Percentiles rank a stretch among this genome's conserved stretches.
phyloP scores from a whole-genome alignment of 257 asterid species.

The Solanum ossicruentum region DNA sequence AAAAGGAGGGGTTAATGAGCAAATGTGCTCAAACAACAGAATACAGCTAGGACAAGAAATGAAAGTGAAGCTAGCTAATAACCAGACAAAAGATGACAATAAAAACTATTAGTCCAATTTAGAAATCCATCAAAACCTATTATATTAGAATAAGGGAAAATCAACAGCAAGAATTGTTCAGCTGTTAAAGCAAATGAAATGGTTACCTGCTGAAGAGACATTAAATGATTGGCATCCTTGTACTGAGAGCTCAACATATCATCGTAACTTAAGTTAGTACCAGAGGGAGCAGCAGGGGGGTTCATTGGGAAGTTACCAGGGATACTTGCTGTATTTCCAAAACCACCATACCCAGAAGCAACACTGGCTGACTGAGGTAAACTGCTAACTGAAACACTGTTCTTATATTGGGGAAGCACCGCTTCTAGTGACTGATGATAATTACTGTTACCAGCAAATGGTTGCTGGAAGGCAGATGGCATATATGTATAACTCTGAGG shows the following conservation, averaged over 20 bases:
- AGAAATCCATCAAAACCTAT: not conserved
- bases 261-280: constrained; percentile 41
- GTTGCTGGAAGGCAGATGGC: constrained; percentile 76
- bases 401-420: constrained; percentile 53
- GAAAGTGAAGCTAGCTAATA: not conserved
- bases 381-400: constrained; percentile 46
- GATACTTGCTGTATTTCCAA: constrained; percentile 29
- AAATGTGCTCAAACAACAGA: not conserved
- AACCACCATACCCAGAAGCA: constrained; percentile 61
- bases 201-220: constrained; percentile 70
- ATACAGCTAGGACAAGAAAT: not conserved
- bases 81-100: not conserved
- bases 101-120: not conserved
- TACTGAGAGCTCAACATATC: constrained; percentile 64
- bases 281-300: constrained; percentile 49
- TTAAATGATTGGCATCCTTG: constrained; percentile 53
- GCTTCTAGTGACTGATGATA: constrained; percentile 70
- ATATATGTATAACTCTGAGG: constrained; percentile 62
- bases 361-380: constrained; percentile 66
- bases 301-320: constrained; percentile 67
- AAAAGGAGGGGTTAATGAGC: not conserved
- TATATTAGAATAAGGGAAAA: not conserved
- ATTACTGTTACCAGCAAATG: constrained; percentile 43
- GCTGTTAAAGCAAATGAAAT: not conserved
- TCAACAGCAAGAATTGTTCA: not conserved